These are phyloP conservation scores for Kurtzmaniella fragi DNA, from an alignment of 805 yeast genomes.

Conservation along the genomic window DNA sequence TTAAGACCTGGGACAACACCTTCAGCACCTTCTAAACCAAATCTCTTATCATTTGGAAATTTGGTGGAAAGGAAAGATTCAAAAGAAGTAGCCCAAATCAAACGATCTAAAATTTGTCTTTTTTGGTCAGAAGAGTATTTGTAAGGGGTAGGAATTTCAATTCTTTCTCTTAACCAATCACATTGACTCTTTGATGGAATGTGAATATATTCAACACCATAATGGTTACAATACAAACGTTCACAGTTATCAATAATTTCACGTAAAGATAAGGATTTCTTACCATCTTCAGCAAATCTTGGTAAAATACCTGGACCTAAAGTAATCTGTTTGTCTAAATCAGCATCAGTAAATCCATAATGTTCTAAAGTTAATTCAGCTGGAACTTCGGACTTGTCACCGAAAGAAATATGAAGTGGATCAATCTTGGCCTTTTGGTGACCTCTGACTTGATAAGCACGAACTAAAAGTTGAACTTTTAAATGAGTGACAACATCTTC, in stretches of 20 bases:
- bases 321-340: conserved; percentile 75
- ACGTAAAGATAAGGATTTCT: conserved; percentile 62
- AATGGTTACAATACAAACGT: conserved; percentile 76
- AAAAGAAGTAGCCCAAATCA: conserved; percentile 94
- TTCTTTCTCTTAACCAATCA: conserved; percentile 97
- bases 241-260: conserved; percentile 80
- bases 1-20: conserved; percentile 95
- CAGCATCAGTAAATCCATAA: conserved; percentile 87
- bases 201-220: conserved; percentile 95
- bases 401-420: conserved; percentile 89
- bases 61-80: conserved; percentile 90
- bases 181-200: conserved; percentile 93
- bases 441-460: conserved; percentile 99
- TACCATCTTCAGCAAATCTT: conserved; percentile 68
- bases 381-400: conserved; percentile 64
- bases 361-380: conserved; percentile 86
- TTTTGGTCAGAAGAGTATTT: conserved; percentile 83
- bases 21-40: conserved; percentile 98
- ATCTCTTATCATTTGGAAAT: conserved; percentile 97
- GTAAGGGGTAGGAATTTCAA: conserved; percentile 88
- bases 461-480: conserved; percentile 91
- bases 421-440: conserved; percentile 93
- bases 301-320: conserved; percentile 98
- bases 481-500: conserved; percentile 80
- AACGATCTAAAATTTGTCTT: conserved; percentile 92